Evolutionary conservation across 2,329 filamentous ascomycete genomes (phyloP), one percentile per base, ranked within the genome.

Genomic region (Apiospora aurea): DNA sequence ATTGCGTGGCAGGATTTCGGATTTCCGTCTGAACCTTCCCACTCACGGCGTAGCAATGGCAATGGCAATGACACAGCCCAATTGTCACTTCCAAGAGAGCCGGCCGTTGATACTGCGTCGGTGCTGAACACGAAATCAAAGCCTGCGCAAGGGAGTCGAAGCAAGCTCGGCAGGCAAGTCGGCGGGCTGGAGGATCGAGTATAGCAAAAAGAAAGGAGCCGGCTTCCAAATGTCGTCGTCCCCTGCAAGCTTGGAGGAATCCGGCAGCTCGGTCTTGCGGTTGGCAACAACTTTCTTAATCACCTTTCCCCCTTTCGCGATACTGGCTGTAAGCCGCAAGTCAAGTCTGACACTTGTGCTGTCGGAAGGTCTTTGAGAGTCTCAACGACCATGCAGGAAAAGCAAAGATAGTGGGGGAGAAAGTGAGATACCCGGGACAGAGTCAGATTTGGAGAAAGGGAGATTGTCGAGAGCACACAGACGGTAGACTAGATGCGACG

Each of bases 401-500:
- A 64, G 57, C 57, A 64, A 64, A 41, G 57, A n/a, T 64, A 64
- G 57, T 64, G 57, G 57, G 34, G 57, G 57, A 64, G 57, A 41
- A 41, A 24, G 57, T 41, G 34, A 64, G 57, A 41, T 64, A 41
- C 34, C 57, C 57, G 57, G 57, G 34, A n/a, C 18, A 64, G 57
- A 64, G 57, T 64, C 57, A 41, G 57, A 41, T n/a, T 24, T 41
- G 57, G 57, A 41, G 57, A 64, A 41, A 41, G 57, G 34, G 57
- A 64, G 41, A 64, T 64, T 64, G 57, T 64, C 57, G 57, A 64
- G 57, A n/a, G 53, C 57, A 64, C 57, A 64, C 57, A 29, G 57
- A 64, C 57, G 57, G 18, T 41, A 41, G 57, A 41, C 57, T 64
- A 64, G 57, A 41, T 38, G 34, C 57, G 57, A 64, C 34, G 57